Conservation (phyloP, 331 rosid species). For the Acacia concinna region DNA sequence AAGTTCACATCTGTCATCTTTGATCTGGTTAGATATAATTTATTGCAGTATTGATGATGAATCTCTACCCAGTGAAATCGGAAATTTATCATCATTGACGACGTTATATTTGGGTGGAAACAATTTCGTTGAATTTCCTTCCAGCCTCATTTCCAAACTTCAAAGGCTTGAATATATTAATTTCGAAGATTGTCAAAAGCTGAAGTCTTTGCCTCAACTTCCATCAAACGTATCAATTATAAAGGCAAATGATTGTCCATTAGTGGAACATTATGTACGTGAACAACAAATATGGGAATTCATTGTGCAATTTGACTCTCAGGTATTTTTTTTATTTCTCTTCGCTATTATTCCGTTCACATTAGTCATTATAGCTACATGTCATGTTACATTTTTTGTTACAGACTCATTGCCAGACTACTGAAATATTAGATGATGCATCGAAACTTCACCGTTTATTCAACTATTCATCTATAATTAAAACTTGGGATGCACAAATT, state of each 20-base stretch:
- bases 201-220: no score
- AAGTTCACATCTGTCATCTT: no score
- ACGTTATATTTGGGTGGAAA: no score
- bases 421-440: background rate
- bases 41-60: no score
- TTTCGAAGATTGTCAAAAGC: no score
- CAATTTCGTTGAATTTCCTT: no score
- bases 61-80: no score
- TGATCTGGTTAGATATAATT: no score
- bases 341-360: background rate
- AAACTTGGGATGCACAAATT: background rate
- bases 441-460: background rate
- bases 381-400: background rate
- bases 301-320: background rate
- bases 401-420: background rate
- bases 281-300: background rate
- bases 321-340: background rate
- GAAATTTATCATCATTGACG: no score
- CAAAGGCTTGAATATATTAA: no score
- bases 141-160: no score
- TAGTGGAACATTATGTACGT: background rate
- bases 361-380: background rate
- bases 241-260: background rate
- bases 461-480: background rate
- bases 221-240: no score